Conservation (phyloP, 345 rosid genomes). For the Brassica cretica region DNA sequence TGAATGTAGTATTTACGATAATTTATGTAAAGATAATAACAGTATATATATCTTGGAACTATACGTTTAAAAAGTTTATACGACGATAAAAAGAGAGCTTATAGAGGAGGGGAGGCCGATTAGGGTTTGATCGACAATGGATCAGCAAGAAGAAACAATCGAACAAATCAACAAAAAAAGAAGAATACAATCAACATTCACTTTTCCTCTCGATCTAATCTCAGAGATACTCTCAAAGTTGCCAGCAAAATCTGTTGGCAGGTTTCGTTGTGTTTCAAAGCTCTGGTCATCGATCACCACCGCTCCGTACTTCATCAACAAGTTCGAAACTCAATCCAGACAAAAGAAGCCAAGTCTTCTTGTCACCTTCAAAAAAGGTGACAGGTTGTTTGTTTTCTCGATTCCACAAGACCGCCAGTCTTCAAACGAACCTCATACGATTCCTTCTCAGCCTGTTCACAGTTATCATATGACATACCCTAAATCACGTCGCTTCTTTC, state of each 20-base stretch:
- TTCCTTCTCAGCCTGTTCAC: not conserved
- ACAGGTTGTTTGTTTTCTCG: not conserved
- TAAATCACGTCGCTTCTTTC: not conserved
- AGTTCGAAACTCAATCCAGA: not conserved
- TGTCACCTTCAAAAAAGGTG: not conserved
- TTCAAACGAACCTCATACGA: not conserved
- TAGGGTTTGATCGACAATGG: not conserved
- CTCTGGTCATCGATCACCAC: slow-evolving; percentile 9
- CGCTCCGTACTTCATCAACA: not conserved
- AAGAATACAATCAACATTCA: not conserved
- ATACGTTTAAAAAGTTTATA: too few relatives aligned
- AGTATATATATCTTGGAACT: too few relatives aligned
- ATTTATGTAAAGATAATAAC: too few relatives aligned
- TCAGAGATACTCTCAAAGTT: slow-evolving; percentile 1
- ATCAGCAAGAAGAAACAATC: not conserved
- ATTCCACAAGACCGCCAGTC: not conserved
- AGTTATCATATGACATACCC: not conserved
- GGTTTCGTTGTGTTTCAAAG: slow-evolving; percentile 16
- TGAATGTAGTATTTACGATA: too few relatives aligned
- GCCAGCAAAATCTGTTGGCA: not conserved
- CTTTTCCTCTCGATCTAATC: not conserved
- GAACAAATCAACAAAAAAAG: not conserved
- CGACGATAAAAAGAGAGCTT: not conserved
- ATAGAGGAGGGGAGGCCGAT: not conserved
- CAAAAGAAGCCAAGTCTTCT: not conserved